phyloP scores from a whole-genome alignment of 768 basidiomycete species.

The Rhodotorula kratochvilovae region DNA sequence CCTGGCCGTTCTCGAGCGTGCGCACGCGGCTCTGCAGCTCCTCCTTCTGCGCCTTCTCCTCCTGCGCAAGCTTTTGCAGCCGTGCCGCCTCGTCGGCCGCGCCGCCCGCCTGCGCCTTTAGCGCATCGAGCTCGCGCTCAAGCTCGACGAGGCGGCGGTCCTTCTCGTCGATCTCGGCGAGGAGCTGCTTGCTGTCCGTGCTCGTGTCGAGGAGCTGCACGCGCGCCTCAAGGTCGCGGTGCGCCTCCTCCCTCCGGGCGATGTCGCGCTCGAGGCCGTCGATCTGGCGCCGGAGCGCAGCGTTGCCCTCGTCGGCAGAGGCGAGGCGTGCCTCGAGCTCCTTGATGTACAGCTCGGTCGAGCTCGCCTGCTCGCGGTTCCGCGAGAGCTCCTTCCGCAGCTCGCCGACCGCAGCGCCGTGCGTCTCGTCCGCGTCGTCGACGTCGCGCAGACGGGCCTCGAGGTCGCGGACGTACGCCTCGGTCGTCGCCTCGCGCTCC shows the following conservation, averaged over 20 bases:
- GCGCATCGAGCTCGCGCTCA: conserved; percentile 71
- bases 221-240: conserved; percentile 64
- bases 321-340: conserved; percentile 78
- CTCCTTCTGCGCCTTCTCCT: conserved; percentile 54
- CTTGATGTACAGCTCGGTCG: conserved; percentile 71
- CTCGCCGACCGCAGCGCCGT: conserved; percentile 73
- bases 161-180: conserved; percentile 72
- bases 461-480: conserved; percentile 89
- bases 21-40: conserved; percentile 57
- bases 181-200: conserved; percentile 64
- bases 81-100: conserved; percentile 64
- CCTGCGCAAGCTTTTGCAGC: conserved; percentile 61
- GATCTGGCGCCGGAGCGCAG: conserved; percentile 60
- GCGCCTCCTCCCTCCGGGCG: conserved; percentile 67
- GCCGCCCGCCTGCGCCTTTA: conserved; percentile 67
- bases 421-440: conserved; percentile 70
- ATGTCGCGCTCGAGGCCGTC: conserved; percentile 72
- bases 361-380: conserved; percentile 69
- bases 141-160: conserved; percentile 71
- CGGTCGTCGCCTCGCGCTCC: conserved; percentile 85
- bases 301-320: conserved; percentile 41
- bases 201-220: conserved; percentile 60
- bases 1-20: conserved; percentile 27
- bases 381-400: conserved; percentile 75
- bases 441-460: conserved; percentile 60